Evolutionary conservation across 2,329 filamentous ascomycete species (phyloP).

Genomic region (Xylogone sp.): DNA sequence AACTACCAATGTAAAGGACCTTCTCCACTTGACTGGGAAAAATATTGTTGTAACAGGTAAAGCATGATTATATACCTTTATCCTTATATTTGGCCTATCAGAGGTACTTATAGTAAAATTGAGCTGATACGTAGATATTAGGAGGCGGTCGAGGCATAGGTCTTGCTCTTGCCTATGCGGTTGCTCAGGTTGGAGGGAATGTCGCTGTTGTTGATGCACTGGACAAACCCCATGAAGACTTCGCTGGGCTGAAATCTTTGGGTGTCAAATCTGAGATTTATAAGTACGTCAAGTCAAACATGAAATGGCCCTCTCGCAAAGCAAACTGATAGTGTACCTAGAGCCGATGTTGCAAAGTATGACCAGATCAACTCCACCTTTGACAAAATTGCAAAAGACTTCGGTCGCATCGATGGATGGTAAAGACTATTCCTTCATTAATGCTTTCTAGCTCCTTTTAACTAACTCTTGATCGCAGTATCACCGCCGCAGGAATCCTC

Average conservation of each 20-base stretch:
- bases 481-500: constrained; percentile 26
- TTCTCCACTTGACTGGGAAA: not conserved
- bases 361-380: constrained; percentile 15
- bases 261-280: not conserved
- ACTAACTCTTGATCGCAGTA: constrained; percentile 7
- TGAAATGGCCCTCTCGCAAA: not conserved
- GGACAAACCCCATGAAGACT: constrained; percentile 10
- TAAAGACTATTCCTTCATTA: constrained; percentile 5
- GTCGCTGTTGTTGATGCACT: constrained; percentile 31
- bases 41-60: not conserved
- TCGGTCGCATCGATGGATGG: constrained; percentile 19
- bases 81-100: not conserved
- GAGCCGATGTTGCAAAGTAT: constrained; percentile 18
- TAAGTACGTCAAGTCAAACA: not conserved
- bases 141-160: constrained; percentile 38
- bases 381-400: constrained; percentile 14
- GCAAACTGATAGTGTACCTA: not conserved
- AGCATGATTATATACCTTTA: not conserved
- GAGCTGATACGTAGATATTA: not conserved
- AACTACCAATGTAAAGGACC: not conserved
- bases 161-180: constrained; percentile 32
- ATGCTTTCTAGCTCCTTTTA: not conserved
- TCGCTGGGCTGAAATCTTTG: constrained; percentile 3
- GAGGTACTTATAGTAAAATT: not conserved
- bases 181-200: constrained; percentile 37